A percentile compares a stretch with the other conserved stretches of the same genome.
phyloP scores from a whole-genome alignment of 768 basidiomycete species.

The Glaciozyma antarctica region DNA sequence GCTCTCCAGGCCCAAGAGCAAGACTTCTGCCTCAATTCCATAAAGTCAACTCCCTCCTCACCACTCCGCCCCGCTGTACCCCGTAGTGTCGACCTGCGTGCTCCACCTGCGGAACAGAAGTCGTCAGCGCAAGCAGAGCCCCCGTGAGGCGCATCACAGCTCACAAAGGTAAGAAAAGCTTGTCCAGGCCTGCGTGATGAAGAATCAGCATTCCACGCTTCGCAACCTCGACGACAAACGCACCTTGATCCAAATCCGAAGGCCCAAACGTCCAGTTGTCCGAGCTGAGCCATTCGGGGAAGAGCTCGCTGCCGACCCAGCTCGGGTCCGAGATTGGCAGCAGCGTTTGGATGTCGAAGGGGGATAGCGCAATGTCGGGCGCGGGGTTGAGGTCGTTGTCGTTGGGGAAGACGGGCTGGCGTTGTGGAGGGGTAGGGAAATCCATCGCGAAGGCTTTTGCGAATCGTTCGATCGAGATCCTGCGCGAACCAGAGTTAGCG shows the following conservation, averaged over 20 bases:
- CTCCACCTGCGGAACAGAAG: too few relatives aligned
- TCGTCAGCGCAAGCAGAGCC: too few relatives aligned
- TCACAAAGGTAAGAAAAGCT: neutral
- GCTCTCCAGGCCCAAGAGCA: too few relatives aligned
- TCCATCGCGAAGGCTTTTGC: neutral
- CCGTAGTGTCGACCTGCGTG: too few relatives aligned
- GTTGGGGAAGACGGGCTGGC: neutral
- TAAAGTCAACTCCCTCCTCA: too few relatives aligned
- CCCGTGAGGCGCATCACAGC: neutral
- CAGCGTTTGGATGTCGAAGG: neutral
- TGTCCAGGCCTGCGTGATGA: neutral
- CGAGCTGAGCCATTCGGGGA: neutral
- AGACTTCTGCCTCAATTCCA: too few relatives aligned
- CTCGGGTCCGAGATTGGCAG: neutral
- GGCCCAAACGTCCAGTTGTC: neutral
- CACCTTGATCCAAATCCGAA: neutral
- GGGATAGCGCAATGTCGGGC: neutral
- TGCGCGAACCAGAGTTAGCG: neutral
- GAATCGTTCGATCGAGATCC: slow-evolving; percentile 10
- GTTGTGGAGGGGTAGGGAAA: neutral
- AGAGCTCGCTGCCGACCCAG: neutral
- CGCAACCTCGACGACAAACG: too few relatives aligned
- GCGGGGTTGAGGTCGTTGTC: neutral
- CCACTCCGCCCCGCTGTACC: too few relatives aligned
- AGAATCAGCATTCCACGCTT: too few relatives aligned